A percentile compares a stretch with the other conserved stretches of the same genome.
Conservation (phyloP, 140 eudicot genomes). For the Stevia rebaudiana region DNA sequence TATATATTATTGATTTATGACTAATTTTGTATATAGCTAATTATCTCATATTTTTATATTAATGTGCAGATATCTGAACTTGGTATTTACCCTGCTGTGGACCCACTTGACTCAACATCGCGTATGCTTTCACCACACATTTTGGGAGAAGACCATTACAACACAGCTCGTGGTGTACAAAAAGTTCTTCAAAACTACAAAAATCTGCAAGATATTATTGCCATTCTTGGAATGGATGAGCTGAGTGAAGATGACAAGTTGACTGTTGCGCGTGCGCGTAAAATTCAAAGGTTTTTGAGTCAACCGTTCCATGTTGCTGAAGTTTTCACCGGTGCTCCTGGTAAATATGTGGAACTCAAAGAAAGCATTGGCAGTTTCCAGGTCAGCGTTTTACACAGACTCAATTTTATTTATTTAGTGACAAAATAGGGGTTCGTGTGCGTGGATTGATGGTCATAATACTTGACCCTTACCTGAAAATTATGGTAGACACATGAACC, state of each 20-base stretch:
- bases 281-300: conserved; percentile 71
- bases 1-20: neutral
- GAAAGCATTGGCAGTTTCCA: conserved; percentile 73
- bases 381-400: conserved; percentile 23
- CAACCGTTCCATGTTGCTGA: conserved; percentile 88
- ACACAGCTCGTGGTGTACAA: conserved; percentile 80
- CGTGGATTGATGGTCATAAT: too few species aligned
- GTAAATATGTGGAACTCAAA: conserved; percentile 67
- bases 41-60: neutral
- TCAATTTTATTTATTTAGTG: neutral
- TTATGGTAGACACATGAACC: neutral
- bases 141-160: conserved; percentile 76
- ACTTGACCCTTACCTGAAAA: neutral
- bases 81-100: conserved; percentile 80
- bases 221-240: conserved; percentile 77
- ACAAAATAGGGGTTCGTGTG: neutral
- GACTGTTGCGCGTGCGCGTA: conserved; percentile 80
- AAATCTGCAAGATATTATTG: conserved; percentile 77
- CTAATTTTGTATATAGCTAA: neutral
- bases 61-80: conserved; percentile 58
- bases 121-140: conserved; percentile 78
- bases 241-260: conserved; percentile 75
- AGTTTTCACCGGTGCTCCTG: conserved; percentile 85
- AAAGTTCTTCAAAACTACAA: conserved; percentile 72
- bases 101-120: conserved; percentile 73